phyloP scores from a whole-genome alignment of 345 rosid species.

The Syzygium grande region DNA sequence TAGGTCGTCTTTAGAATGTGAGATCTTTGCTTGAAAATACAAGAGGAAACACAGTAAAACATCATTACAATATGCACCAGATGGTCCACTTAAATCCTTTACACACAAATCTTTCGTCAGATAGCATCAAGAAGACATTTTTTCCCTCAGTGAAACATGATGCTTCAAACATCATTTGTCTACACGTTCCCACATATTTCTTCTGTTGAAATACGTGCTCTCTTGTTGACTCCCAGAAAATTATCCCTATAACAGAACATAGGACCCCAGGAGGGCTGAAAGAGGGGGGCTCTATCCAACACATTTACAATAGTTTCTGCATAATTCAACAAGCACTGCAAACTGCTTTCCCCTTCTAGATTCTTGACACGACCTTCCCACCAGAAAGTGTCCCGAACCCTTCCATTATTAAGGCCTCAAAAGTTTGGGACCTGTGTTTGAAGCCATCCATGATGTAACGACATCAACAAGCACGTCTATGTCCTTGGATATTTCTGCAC shows the following conservation, averaged over 20 bases:
- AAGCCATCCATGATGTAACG: constrained; percentile 76
- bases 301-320: not conserved
- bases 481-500: constrained; percentile 65
- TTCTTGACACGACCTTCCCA: not conserved
- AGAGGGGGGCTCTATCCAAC: not conserved
- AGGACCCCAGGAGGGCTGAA: not conserved
- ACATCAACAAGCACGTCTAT: constrained; percentile 56
- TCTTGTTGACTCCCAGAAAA: not conserved
- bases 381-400: not conserved
- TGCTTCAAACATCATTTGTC: not conserved
- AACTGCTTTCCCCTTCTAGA: not conserved
- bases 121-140: not conserved
- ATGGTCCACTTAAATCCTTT: not conserved
- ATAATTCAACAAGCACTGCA: not conserved
- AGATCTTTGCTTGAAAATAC: not conserved
- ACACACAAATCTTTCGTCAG: not conserved
- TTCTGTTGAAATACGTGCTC: not conserved
- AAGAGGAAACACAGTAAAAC: not conserved
- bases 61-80: not conserved
- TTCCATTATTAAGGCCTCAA: constrained; percentile 26
- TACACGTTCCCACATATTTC: not conserved
- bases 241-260: not conserved
- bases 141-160: not conserved
- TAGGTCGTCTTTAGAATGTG: not conserved
- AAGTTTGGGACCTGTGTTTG: constrained; percentile 57